phyloP scores from a whole-genome alignment of 805 yeast genomes.

The Yarrowia porcina region DNA sequence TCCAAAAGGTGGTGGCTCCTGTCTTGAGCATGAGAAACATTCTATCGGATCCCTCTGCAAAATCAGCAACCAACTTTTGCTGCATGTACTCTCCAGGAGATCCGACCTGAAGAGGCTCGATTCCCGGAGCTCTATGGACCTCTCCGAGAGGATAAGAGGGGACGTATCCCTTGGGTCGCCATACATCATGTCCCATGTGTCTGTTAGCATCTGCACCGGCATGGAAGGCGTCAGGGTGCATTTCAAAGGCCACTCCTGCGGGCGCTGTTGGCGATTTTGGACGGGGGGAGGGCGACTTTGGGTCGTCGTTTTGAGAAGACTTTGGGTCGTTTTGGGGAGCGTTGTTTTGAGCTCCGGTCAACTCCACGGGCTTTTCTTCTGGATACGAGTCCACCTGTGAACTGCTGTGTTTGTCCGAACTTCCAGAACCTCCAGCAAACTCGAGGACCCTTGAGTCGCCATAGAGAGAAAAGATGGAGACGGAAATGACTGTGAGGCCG shows the following conservation, averaged over 20 bases:
- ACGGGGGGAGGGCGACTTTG: too few species aligned
- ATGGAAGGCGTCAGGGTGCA: conserved; percentile 18
- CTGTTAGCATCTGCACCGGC: conserved; percentile 9
- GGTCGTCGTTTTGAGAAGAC: too few species aligned
- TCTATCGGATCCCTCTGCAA: conserved; percentile 32
- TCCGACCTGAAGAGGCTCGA: conserved; percentile 11
- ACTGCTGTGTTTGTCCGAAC: not conserved
- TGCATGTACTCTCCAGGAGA: conserved; percentile 25
- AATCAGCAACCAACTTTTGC: conserved; percentile 34
- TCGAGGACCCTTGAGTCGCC: not conserved
- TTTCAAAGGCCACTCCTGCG: conserved; percentile 2
- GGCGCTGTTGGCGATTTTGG: conserved; percentile 1
- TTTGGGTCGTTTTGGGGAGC: too few species aligned
- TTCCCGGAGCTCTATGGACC: not conserved
- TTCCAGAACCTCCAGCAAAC: not conserved
- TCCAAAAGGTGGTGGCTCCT: conserved; percentile 39
- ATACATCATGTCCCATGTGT: conserved; percentile 22
- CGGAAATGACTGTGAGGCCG: not conserved
- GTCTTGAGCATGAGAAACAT: conserved; percentile 40
- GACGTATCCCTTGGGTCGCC: conserved; percentile 21
- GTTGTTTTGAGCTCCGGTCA: not conserved
- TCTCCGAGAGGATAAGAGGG: conserved; percentile 16
- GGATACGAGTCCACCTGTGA: too few species aligned
- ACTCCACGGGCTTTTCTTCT: not conserved
- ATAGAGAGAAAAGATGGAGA: conserved; percentile 9